Evolutionary conservation across 208 protist genomes (phyloP), one percentile per base, ranked within the genome.

Genomic region (Acanthamoeba culbertsoni): DNA sequence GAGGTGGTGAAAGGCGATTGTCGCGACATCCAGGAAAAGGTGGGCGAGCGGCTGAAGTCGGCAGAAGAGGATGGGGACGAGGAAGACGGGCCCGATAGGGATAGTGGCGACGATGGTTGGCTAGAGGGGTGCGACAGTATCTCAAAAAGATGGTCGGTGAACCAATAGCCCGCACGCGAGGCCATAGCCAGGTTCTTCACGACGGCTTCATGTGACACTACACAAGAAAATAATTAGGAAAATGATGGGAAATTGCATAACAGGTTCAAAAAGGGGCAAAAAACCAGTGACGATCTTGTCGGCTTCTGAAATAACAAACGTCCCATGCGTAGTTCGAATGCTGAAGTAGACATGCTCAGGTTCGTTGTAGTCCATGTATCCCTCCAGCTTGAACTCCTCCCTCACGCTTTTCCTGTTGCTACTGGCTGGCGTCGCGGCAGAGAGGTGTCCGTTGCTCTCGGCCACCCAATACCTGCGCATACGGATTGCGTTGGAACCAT

Each of bases 71-170:
- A 68, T 31, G 14, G 4, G 14, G 28, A 10, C 59, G 59, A 79
- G 12, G 42, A 48, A 10, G 37, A 45, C 7, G 42, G n/a, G 45
- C 18, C n/a, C 0, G 68, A 79, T 20, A 40, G 37, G 0, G 37
- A 48, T 5, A n/a, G 10, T 33, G 37, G 40, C 68, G 68, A 51
- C 16, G 37, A 23, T 2, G 68, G 35, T 12, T 77, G 68, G 28
- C 37, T 28, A 4, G 59, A 31, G n/a, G 59, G 59, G 31, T 68
- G 59, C 28, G 68, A n/a, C 68, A 79, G 68, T 12, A 79, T 79
- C 33, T 79, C 68, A n/a, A 79, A 79, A 10, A 79, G 68, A 28
- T 79, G 42, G 37, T 79, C 68, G 68, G 68, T 79, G 42, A 79
- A 79, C 26, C 68, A 79, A 10, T 26, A 33, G 5, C 68, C 68